Conservation (phyloP, 225 moss, liverwort and hornwort species). For the Polytrichum formosum region DNA sequence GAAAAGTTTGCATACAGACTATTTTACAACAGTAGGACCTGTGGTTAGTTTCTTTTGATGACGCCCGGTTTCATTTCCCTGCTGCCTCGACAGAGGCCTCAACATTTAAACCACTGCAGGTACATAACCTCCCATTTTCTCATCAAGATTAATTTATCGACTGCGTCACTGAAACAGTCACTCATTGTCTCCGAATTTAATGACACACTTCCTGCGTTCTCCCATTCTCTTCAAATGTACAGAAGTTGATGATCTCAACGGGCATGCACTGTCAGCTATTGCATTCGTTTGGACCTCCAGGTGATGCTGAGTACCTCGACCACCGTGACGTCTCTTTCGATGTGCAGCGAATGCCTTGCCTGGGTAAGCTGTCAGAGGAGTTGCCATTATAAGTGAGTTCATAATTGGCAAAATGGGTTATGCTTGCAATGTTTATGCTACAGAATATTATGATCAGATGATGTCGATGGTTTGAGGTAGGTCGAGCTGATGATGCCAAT, state of each 20-base stretch:
- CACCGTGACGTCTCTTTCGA: too few species aligned
- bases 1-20: not conserved
- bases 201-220: not conserved
- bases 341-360: too few species aligned
- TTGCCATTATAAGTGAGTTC: too few species aligned
- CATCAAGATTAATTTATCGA: not conserved
- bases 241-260: not conserved
- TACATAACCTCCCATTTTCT: slow-evolving; percentile 1
- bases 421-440: too few species aligned
- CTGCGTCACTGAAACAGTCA: slow-evolving; percentile 3
- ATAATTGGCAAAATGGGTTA: too few species aligned
- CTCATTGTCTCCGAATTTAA: slow-evolving; percentile 23
- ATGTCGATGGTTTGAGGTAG: too few species aligned
- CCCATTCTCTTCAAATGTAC: not conserved
- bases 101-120: slow-evolving; percentile 15
- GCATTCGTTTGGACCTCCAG: too few species aligned
- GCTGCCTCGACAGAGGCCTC: slow-evolving; percentile 39
- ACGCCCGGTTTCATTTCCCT: not conserved
- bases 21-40: not conserved
- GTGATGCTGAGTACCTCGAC: too few species aligned
- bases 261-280: not conserved
- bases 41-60: not conserved
- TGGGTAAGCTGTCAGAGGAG: too few species aligned
- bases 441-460: too few species aligned
- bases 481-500: too few species aligned